Conservation (phyloP, 73 alveolate genomes). For the Symbiodinium natans region DNA sequence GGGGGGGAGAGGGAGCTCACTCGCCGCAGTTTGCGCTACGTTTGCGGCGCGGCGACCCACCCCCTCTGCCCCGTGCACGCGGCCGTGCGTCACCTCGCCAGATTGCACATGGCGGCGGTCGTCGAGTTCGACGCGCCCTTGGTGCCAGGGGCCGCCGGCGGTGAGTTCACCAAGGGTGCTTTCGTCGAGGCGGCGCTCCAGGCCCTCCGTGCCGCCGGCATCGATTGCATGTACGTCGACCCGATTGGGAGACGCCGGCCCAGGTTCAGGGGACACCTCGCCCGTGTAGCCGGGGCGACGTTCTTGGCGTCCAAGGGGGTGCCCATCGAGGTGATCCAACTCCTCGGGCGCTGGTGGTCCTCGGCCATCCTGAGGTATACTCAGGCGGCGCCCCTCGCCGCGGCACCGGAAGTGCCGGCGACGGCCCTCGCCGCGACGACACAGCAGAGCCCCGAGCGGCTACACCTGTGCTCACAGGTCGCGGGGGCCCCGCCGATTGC, state of each 20-base stretch:
- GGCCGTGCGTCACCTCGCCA: neutral
- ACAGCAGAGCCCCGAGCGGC: no score
- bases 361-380: neutral
- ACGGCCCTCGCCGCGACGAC: no score
- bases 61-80: slow-evolving; percentile 10
- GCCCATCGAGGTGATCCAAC: neutral
- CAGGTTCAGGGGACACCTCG: neutral
- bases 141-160: neutral
- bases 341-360: neutral
- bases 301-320: neutral
- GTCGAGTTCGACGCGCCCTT: neutral
- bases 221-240: neutral
- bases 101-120: neutral
- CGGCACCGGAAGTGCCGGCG: no score
- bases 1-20: neutral
- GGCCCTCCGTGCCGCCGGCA: neutral
- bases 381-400: neutral
- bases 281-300: neutral
- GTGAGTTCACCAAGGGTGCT: no score
- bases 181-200: no score
- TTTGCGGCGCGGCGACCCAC: neutral
- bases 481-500: no score
- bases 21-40: neutral
- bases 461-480: no score
- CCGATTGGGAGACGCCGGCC: neutral